Base-by-base conservation (phyloP, 2,329 filamentous ascomycete genomes). In the Drechslera avenae region DNA sequence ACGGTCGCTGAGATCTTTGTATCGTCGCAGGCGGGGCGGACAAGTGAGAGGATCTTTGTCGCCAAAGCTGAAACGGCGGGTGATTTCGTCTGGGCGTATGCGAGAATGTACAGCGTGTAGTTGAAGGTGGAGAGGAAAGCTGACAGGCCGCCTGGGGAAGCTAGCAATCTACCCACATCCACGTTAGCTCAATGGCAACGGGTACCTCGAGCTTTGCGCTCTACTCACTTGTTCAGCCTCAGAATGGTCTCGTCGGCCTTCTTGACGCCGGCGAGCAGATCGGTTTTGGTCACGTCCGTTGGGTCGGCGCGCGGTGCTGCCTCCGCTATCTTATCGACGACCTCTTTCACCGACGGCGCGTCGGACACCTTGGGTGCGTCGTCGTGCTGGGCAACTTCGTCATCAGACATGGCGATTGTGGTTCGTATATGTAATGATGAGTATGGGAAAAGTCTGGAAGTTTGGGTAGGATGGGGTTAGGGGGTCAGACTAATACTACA, bases 61-160 rank as follows among this genome's bases (percentile, higher is more conserved):
- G 66, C 56, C 30, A 67, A 55, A 45, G 47, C 21, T 3, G 65
- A 53, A 34, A 76, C 55, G 28, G 72, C 59, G 10, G 68, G 62
- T 3, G 70, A 69, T 47, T 73, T 75, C 12, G 74, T 66, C 48
- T 77, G 73, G 35, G 75, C 64, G 64, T 76, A 76, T 31, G 75
- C 71, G 56, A 77, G 69, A 46, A 78, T 69, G 64, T 78, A 78
- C 59, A 78, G 72, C 43, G 71, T 70, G 66, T 78, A 78, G 65
- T 78, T 78, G 67, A 77, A 71, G 39, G 76, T 78, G 40, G 75
- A 77, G 60, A 78, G 75, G 68, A 76, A 75, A 17, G 75, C 61
- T 54, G 68, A 73, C 57, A 77, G 69, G 36, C 76, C 76, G 64
- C 76, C 76, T 16, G 76, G 76, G 36, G 67, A 71, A 49, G 75